These are phyloP conservation scores for Biancaea sappan DNA, from an alignment of 306 rosid genomes.

Conservation along the genomic window DNA sequence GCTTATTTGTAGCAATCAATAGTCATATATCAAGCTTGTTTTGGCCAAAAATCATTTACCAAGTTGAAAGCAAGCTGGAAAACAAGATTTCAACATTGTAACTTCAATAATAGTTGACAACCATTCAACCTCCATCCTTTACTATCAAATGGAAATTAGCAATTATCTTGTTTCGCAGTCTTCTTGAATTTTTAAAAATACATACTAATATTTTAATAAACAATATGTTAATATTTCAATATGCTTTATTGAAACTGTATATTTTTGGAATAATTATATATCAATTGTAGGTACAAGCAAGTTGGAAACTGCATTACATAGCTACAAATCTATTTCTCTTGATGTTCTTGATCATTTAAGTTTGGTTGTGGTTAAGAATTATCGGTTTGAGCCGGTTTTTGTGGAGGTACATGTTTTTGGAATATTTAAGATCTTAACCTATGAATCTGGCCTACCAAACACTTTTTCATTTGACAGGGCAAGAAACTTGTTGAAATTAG, in stretches of 20 bases:
- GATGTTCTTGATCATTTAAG: slow-evolving; percentile 53
- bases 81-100: slow-evolving; percentile 10
- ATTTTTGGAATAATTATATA: slow-evolving; percentile 17
- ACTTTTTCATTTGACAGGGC: slow-evolving; percentile 43
- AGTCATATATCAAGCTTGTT: too few species aligned
- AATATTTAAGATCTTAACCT: slow-evolving; percentile 6
- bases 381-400: slow-evolving; percentile 88
- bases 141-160: slow-evolving; percentile 5
- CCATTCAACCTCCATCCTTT: not conserved
- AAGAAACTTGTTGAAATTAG: slow-evolving; percentile 79
- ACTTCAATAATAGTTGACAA: slow-evolving; percentile 19
- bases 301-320: slow-evolving; percentile 71
- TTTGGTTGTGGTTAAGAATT: slow-evolving; percentile 97
- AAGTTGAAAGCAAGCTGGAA: slow-evolving; percentile 6
- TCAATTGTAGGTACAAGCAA: slow-evolving; percentile 64
- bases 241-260: slow-evolving; percentile 15
- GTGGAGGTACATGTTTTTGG: slow-evolving; percentile 69
- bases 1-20: slow-evolving; percentile 20
- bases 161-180: slow-evolving; percentile 17
- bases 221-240: not conserved
- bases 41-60: too few species aligned
- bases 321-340: slow-evolving; percentile 57
- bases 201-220: not conserved
- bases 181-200: not conserved
- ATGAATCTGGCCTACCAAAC: slow-evolving; percentile 34